These are phyloP conservation scores for Amphicarpaea edgeworthii DNA, from an alignment of 306 rosid species.

Conservation along the genomic window DNA sequence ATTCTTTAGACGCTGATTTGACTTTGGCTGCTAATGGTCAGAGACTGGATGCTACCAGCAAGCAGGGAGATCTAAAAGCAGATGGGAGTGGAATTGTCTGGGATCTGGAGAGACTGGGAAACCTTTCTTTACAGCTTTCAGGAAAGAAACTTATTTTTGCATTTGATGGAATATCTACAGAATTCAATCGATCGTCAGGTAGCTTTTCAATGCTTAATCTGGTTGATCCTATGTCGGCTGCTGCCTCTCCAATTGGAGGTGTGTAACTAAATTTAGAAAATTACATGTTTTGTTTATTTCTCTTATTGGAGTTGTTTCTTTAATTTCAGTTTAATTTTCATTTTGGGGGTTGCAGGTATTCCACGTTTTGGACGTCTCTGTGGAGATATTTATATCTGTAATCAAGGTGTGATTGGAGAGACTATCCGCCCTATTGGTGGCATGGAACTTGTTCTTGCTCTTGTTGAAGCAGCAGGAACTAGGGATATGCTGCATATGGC, in stretches of 20 bases:
- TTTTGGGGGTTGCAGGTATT: slow-evolving; percentile 71
- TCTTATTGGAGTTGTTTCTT: slow-evolving; percentile 29
- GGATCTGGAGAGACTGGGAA: slow-evolving; percentile 98
- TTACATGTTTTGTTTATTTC: slow-evolving; percentile 38
- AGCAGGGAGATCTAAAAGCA: slow-evolving; percentile 76
- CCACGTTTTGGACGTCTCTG: slow-evolving; percentile 98
- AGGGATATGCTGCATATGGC: slow-evolving; percentile 99
- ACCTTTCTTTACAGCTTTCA: slow-evolving; percentile 88
- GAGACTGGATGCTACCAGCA: slow-evolving; percentile 72
- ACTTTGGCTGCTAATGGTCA: slow-evolving; percentile 74
- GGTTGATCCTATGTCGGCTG: slow-evolving; percentile 98
- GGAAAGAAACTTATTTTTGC: slow-evolving; percentile 98
- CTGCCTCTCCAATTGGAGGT: slow-evolving; percentile 99
- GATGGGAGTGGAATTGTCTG: slow-evolving; percentile 99
- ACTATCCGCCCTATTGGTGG: slow-evolving; percentile 90
- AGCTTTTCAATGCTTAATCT: slow-evolving; percentile 89
- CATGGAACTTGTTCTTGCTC: slow-evolving; percentile 86
- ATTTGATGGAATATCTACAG: slow-evolving; percentile 92
- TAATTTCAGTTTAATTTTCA: slow-evolving; percentile 36
- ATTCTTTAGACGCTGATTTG: slow-evolving; percentile 83
- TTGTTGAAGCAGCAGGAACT: slow-evolving; percentile 96
- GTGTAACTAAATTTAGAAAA: slow-evolving; percentile 52
- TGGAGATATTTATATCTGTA: slow-evolving; percentile 86
- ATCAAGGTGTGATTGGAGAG: slow-evolving; percentile 90
- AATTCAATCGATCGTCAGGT: slow-evolving; percentile 78